Base-by-base conservation (phyloP, 2,329 filamentous ascomycete genomes). In the Colletotrichum tofieldiae region DNA sequence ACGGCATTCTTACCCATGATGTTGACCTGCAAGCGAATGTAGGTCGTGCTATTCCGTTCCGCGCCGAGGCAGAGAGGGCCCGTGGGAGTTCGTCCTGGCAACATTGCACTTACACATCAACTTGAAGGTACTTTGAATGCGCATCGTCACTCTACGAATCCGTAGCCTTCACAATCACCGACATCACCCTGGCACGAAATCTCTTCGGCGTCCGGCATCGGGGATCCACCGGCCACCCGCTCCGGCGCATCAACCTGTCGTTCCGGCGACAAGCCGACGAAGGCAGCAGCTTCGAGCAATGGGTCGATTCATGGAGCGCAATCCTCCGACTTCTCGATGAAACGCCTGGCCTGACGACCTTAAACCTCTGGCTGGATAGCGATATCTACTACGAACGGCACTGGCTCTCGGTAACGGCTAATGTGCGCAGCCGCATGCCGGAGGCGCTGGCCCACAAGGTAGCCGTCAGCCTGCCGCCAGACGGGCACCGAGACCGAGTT, bases 381-480 rank as follows among this genome's bases (percentile, higher is more conserved):
- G 69, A 72, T 35, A 26, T 64, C 3, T 72, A 49, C 54, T 68
- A 72, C 59, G 69, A 72, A 37, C 58, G 69, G 59, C 45, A 58
- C n/a, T 72, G 69, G 69, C 54, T 72, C 4, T 72, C 69, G 26
- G 59, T 64, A 20, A n/a, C 59, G 43, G 32, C 43, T 35, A 72
- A 72, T 59, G 65, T 72, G 29, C 39, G 64, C 69, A 39, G 69
- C 37, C 69, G 65, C 20, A 49, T 72, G 11, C 59, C 69, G 43
- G 59, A 69, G 39, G 52, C 59, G 23, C 65, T 72, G 69, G 43
- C 59, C 59, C 65, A 72, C 69, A 72, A 69, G 35, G 52, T 55
- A 52, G 69, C 69, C 65, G 65, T 72, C 45, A 69, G 45, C 18
- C 59, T 69, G n/a, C 69, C 69, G 59, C 69, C 59, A n/a, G 51